phyloP scores from a whole-genome alignment of 1,139 yeast genomes.

The Yamadazyma atmosphaerica region DNA sequence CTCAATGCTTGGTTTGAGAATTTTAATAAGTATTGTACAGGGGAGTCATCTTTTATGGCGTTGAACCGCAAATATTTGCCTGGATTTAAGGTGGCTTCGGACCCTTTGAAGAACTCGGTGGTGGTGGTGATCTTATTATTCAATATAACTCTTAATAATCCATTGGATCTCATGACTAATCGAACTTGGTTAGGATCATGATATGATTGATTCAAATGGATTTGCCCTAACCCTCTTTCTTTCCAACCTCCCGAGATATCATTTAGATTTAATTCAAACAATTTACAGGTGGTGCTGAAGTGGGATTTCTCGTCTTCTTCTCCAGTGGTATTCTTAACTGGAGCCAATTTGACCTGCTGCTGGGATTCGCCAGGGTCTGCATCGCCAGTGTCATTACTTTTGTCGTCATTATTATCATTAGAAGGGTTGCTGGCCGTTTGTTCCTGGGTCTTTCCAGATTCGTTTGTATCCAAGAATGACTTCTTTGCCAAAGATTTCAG shows the following conservation, averaged over 20 bases:
- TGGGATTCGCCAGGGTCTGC: constrained; percentile 14
- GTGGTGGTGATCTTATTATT: constrained; percentile 64
- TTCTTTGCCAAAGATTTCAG: constrained; percentile 48
- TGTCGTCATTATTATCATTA: constrained; percentile 2
- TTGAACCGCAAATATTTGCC: constrained; percentile 80
- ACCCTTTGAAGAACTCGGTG: constrained; percentile 70
- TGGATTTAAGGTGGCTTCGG: constrained; percentile 76
- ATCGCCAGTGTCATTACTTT: not conserved
- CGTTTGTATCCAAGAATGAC: constrained; percentile 60
- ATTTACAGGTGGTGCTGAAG: constrained; percentile 71
- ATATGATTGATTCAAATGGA: constrained; percentile 70
- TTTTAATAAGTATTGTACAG: constrained; percentile 81
- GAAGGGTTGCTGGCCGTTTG: constrained; percentile 4
- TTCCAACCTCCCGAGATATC: constrained; percentile 83
- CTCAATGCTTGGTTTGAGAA: constrained; percentile 66
- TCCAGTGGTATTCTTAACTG: constrained; percentile 69
- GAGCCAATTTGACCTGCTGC: constrained; percentile 50
- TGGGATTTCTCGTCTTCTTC: constrained; percentile 82
- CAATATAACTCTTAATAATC: constrained; percentile 77
- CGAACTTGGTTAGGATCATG: constrained; percentile 40
- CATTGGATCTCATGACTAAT: constrained; percentile 89
- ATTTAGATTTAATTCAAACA: constrained; percentile 72
- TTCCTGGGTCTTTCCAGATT: constrained; percentile 21
- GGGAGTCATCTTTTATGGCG: constrained; percentile 50
- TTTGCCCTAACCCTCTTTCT: constrained; percentile 87